phyloP scores from a whole-genome alignment of 768 basidiomycete species.

The Pleurotus sapidus region DNA sequence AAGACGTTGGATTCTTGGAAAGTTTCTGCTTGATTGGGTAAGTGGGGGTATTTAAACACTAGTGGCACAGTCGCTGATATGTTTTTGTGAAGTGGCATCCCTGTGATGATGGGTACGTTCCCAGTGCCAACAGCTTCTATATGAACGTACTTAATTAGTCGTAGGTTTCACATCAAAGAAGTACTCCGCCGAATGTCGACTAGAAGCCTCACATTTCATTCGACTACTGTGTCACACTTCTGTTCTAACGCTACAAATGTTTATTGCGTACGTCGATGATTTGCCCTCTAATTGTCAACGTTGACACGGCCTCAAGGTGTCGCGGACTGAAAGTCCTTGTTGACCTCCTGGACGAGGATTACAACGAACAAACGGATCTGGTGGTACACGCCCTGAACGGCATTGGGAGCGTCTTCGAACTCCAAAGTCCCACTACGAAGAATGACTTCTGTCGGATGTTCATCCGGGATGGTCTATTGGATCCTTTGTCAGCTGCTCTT shows the following conservation, averaged over 20 bases:
- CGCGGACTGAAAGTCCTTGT: conserved; percentile 94
- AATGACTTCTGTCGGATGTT: conserved; percentile 99
- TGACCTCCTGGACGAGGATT: conserved; percentile 95
- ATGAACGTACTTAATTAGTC: conserved; percentile 3
- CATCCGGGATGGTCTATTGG: conserved; percentile 91
- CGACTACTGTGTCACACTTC: conserved; percentile 90
- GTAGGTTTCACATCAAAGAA: conserved; percentile 92
- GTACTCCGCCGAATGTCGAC: conserved; percentile 86
- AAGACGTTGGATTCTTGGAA: conserved; percentile 84
- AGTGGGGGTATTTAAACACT: conserved; percentile 15
- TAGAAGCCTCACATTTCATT: conserved; percentile 96
- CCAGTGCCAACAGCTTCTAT: background rate
- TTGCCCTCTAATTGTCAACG: background rate
- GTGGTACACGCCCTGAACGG: conserved; percentile 93
- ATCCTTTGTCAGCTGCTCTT: conserved; percentile 88
- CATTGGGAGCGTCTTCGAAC: conserved; percentile 92
- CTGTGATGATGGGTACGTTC: conserved; percentile 84
- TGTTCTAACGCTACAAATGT: conserved; percentile 95
- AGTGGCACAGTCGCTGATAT: background rate
- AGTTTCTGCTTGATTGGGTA: conserved; percentile 92
- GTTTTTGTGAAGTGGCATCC: conserved; percentile 66
- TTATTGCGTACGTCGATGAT: conserved; percentile 84
- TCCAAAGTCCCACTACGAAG: conserved; percentile 94
- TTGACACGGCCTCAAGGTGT: conserved; percentile 49
- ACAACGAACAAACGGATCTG: conserved; percentile 85